Evolutionary conservation across 2,329 filamentous ascomycete genomes (phyloP).

Genomic region (Hymenoscyphus albidus): DNA sequence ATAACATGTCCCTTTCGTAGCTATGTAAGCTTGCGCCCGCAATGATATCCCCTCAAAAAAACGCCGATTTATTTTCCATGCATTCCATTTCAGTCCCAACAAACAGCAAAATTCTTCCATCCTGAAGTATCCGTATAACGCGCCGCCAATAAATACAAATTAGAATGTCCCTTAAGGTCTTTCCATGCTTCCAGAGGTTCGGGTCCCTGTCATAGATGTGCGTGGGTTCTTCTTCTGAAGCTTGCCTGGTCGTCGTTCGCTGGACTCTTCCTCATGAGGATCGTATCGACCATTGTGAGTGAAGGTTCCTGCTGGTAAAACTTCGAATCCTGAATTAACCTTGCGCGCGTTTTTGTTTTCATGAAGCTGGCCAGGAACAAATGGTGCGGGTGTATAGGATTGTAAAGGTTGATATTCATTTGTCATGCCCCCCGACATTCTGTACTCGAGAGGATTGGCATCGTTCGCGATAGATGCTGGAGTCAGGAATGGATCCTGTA

Average conservation of each 20-base stretch:
- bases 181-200: slow-evolving; percentile 17
- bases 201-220: slow-evolving; percentile 19
- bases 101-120: background rate
- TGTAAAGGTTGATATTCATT: slow-evolving; percentile 14
- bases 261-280: slow-evolving; percentile 16
- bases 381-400: slow-evolving; percentile 29
- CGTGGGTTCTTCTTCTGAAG: slow-evolving; percentile 40
- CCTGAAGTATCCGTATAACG: background rate
- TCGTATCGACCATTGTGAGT: slow-evolving; percentile 17
- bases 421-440: slow-evolving; percentile 1
- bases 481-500: slow-evolving; percentile 23
- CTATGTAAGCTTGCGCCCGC: background rate
- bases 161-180: slow-evolving; percentile 12
- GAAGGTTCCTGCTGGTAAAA: slow-evolving; percentile 41
- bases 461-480: slow-evolving; percentile 10
- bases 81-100: background rate
- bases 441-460: background rate
- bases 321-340: slow-evolving; percentile 40
- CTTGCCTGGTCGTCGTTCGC: slow-evolving; percentile 36
- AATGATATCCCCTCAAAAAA: background rate
- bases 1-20: background rate
- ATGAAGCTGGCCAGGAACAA: slow-evolving; percentile 38
- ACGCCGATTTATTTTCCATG: background rate
- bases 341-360: slow-evolving; percentile 36
- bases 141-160: no score